These are phyloP conservation scores for Agrocybe chaxingu DNA, from an alignment of 768 basidiomycete genomes.

Conservation along the genomic window DNA sequence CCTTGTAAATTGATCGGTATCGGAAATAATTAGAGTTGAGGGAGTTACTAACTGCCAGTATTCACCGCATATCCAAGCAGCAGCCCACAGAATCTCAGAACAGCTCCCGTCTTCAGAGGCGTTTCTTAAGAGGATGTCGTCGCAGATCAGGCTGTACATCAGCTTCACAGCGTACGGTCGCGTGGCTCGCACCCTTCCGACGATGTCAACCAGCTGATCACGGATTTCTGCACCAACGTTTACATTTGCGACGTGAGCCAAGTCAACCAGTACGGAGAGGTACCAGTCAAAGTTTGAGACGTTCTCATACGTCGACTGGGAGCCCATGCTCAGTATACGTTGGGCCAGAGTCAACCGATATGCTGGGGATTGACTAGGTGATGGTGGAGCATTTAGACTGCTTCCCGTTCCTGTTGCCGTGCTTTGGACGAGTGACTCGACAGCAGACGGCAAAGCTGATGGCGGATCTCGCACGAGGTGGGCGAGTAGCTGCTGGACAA, in stretches of 20 bases:
- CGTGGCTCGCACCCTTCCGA: constrained; percentile 73
- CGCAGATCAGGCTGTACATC: constrained; percentile 77
- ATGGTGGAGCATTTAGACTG: constrained; percentile 29
- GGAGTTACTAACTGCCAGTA: constrained; percentile 69
- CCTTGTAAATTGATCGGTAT: constrained; percentile 32
- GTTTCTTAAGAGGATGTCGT: constrained; percentile 69
- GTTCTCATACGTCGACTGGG: constrained; percentile 80
- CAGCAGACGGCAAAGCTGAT: constrained; percentile 53
- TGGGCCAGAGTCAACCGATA: constrained; percentile 85
- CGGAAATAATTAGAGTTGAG: not conserved
- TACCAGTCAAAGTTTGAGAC: constrained; percentile 97
- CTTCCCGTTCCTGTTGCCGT: constrained; percentile 30
- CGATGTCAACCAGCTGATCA: constrained; percentile 84
- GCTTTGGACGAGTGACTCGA: constrained; percentile 51
- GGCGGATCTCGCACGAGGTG: constrained; percentile 72
- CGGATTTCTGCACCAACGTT: constrained; percentile 75
- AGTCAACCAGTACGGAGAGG: constrained; percentile 88
- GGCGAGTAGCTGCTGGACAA: constrained; percentile 85
- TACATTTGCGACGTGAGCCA: constrained; percentile 83
- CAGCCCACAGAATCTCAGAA: constrained; percentile 86
- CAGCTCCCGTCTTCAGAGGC: constrained; percentile 71
- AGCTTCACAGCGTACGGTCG: constrained; percentile 80
- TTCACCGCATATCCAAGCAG: constrained; percentile 96
- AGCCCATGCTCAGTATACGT: constrained; percentile 83
- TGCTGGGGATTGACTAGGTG: constrained; percentile 71